Evolutionary conservation across 805 yeast species (phyloP).

Genomic region (Kluyveromyces nonfermentans): DNA sequence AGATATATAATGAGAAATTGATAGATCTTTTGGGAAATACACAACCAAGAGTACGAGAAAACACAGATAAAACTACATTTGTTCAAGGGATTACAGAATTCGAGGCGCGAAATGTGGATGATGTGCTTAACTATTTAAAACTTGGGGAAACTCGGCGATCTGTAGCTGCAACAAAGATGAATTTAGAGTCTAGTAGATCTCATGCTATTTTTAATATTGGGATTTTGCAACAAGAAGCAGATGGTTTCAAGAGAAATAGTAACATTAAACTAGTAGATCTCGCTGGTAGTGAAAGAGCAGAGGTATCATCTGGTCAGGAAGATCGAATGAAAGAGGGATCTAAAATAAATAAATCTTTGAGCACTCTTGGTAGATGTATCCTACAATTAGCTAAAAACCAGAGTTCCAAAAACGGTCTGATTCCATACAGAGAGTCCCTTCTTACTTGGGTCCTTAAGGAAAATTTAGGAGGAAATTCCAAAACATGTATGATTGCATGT

Average conservation of each 20-base stretch:
- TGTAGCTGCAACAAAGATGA: conserved; percentile 67
- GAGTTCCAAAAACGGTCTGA: conserved; percentile 28
- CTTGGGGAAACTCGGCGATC: conserved; percentile 50
- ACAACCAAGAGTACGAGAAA: conserved; percentile 51
- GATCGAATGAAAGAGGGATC: conserved; percentile 65
- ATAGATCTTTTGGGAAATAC: conserved; percentile 48
- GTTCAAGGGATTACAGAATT: conserved; percentile 58
- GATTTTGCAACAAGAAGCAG: conserved; percentile 48
- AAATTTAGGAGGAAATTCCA: conserved; percentile 76
- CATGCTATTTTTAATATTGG: conserved; percentile 68
- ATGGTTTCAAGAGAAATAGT: conserved; percentile 42
- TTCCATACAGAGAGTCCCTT: conserved; percentile 68
- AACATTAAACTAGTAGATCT: conserved; percentile 63
- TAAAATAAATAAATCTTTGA: conserved; percentile 67
- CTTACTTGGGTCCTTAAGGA: conserved; percentile 71
- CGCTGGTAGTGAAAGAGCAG: conserved; percentile 74
- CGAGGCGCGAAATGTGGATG: conserved; percentile 37
- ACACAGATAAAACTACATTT: conserved; percentile 57
- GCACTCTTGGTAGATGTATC: conserved; percentile 68
- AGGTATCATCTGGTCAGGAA: conserved; percentile 42
- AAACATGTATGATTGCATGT: conserved; percentile 82
- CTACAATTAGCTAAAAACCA: conserved; percentile 36
- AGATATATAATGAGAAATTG: conserved; percentile 79
- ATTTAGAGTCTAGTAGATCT: conserved; percentile 64
- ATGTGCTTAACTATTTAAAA: conserved; percentile 38